Conservation (phyloP, 2,329 filamentous ascomycete species). For the Arthrobotrys musiformis region DNA sequence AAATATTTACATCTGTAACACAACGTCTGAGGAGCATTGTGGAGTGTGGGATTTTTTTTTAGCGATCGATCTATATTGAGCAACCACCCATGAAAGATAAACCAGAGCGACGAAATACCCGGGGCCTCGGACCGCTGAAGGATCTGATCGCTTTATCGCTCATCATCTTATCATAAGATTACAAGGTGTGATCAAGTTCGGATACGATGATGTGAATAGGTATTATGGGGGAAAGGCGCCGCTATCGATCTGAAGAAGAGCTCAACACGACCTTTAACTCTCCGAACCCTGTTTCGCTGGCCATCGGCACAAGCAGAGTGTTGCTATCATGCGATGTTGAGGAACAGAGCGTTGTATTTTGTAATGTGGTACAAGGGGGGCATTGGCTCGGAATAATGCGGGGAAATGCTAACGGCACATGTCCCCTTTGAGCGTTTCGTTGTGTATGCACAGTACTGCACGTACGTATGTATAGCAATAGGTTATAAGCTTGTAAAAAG, state of each 20-base stretch:
- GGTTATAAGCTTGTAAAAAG: no score
- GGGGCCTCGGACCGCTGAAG: slow-evolving; percentile 53
- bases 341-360: slow-evolving; percentile 6
- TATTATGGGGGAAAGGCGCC: not conserved
- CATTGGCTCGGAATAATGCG: slow-evolving; percentile 10
- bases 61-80: slow-evolving; percentile 1
- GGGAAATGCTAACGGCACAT: not conserved
- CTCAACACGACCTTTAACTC: not conserved
- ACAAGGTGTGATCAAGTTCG: slow-evolving; percentile 34
- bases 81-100: slow-evolving; percentile 24
- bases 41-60: not conserved
- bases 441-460: no score
- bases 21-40: no score
- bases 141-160: slow-evolving; percentile 45
- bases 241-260: slow-evolving; percentile 1
- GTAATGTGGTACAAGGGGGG: not conserved
- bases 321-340: slow-evolving; percentile 11
- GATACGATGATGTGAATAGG: slow-evolving; percentile 22
- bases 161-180: slow-evolving; percentile 46
- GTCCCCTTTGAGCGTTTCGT: not conserved
- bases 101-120: slow-evolving; percentile 37
- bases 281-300: not conserved
- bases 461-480: no score
- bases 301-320: not conserved
- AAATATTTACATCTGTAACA: not conserved